phyloP scores from a whole-genome alignment of 2,329 filamentous ascomycete genomes.

The Cadophora gregata region DNA sequence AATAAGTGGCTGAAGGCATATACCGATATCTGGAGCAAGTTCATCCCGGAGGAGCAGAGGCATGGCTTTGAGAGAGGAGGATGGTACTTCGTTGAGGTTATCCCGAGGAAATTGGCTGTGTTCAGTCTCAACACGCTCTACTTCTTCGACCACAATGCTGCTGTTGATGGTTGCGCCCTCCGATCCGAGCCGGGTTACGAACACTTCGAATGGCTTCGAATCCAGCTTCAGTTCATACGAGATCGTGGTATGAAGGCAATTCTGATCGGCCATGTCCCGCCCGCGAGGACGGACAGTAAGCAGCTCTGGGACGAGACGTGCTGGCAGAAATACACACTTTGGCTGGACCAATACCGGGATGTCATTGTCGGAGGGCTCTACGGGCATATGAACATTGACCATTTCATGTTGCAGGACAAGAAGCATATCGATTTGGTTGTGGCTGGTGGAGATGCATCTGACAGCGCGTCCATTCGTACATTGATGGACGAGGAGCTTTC shows the following conservation, averaged over 20 bases:
- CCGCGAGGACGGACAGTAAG: constrained; percentile 84
- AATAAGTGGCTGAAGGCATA: constrained; percentile 85
- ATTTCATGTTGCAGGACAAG: constrained; percentile 91
- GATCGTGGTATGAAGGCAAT: constrained; percentile 91
- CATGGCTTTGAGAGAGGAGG: constrained; percentile 92
- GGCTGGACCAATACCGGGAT: constrained; percentile 89
- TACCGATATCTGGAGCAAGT: constrained; percentile 77
- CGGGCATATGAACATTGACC: constrained; percentile 98
- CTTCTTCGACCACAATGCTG: constrained; percentile 92
- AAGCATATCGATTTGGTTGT: constrained; percentile 71
- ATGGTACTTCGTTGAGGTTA: constrained; percentile 93
- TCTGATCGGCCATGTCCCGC: constrained; percentile 91
- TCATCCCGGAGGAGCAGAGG: constrained; percentile 90
- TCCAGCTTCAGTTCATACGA: constrained; percentile 85
- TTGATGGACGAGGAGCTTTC: constrained; percentile 61
- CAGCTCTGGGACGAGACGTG: constrained; percentile 94
- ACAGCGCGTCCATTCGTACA: constrained; percentile 43
- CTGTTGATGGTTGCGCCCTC: constrained; percentile 85
- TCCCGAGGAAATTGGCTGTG: constrained; percentile 83
- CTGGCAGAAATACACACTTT: constrained; percentile 96
- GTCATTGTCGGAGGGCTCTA: constrained; percentile 81
- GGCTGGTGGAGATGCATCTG: constrained; percentile 42
- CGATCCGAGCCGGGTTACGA: constrained; percentile 87
- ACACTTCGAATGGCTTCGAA: constrained; percentile 94
- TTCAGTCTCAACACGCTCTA: constrained; percentile 97